Percentiles rank a stretch among this genome's conserved stretches.
These are phyloP conservation scores for Daldinia loculata DNA, from an alignment of 495 filamentous ascomycete species.

Conservation along the genomic window DNA sequence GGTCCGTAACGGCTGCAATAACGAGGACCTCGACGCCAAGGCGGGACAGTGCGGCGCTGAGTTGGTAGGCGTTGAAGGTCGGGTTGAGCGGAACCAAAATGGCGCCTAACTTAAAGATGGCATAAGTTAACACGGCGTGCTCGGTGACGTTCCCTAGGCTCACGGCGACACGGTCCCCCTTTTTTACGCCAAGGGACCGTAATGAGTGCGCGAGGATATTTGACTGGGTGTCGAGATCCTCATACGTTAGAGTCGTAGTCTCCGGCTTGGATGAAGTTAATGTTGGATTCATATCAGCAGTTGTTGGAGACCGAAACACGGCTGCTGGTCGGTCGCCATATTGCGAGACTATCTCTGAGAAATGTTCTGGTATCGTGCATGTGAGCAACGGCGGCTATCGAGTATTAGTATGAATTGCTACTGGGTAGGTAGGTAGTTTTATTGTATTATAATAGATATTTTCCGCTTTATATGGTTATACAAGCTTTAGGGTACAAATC, in stretches of 20 bases:
- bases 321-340: slow-evolving; percentile 78
- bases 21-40: slow-evolving; percentile 79
- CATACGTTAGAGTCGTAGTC: slow-evolving; percentile 71
- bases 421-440: not conserved
- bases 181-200: slow-evolving; percentile 75
- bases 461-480: not conserved
- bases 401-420: slow-evolving; percentile 22
- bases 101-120: slow-evolving; percentile 90
- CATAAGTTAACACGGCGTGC: slow-evolving; percentile 83
- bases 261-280: slow-evolving; percentile 30
- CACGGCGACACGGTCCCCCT: slow-evolving; percentile 86
- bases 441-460: not conserved
- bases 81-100: slow-evolving; percentile 93
- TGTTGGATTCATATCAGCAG: slow-evolving; percentile 23
- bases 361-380: slow-evolving; percentile 83
- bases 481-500: not conserved
- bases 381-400: slow-evolving; percentile 74
- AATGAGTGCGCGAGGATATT: slow-evolving; percentile 81
- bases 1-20: slow-evolving; percentile 84
- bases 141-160: slow-evolving; percentile 87
- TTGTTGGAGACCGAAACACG: slow-evolving; percentile 51
- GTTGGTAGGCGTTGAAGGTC: slow-evolving; percentile 82
- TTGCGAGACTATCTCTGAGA: slow-evolving; percentile 71
- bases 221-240: slow-evolving; percentile 75
- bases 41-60: slow-evolving; percentile 79